Conservation (phyloP, 176 grass and related monocot species). For the barley (Hordeum vulgare) region MorexV3_pseudomolecules_assembly NC_058522.1:14621697-14622196, state of each 20-base stretch:
- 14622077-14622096: neutral
- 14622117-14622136: neutral
- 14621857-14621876: constrained; percentile 95
- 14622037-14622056: neutral
- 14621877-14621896: constrained; percentile 32
- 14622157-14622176: neutral
- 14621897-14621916: constrained; percentile 30
- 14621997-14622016: neutral
- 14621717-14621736: constrained; percentile 14
- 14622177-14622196: neutral
- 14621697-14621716: constrained; percentile 38
- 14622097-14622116: neutral
- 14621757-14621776: constrained; percentile 10
- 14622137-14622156: neutral
- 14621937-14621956: constrained; percentile 21
- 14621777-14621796: neutral
- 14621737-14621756: constrained; percentile 1
- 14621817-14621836: constrained; percentile 95
- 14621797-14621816: constrained; percentile 53
- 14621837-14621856: constrained; percentile 72
- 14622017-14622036: neutral
- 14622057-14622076: neutral
- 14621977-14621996: neutral
- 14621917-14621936: constrained; percentile 10
- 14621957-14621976: neutral